Evolutionary conservation across 1,284 basidiomycete genomes (phyloP).

Genomic region (Chalciporus sp.): DNA sequence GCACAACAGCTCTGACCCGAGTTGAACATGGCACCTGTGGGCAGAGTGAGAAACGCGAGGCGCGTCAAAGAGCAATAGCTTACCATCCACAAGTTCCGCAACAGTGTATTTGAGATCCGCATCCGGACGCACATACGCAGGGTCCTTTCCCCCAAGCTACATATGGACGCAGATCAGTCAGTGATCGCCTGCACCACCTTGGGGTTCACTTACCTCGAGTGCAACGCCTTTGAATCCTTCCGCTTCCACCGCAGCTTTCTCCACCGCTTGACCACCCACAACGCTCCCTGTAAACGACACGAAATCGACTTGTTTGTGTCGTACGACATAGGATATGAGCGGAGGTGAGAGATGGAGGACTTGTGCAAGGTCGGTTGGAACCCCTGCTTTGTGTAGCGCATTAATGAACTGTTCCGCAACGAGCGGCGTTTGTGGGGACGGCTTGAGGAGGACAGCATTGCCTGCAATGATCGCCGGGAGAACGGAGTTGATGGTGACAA

Average conservation of each 20-base stretch:
- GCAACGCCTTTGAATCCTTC: conserved; percentile 80
- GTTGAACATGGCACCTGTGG: conserved; percentile 86
- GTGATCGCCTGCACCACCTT: too few species aligned
- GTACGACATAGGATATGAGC: conserved; percentile 65
- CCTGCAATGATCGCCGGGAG: conserved; percentile 88
- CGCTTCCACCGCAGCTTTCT: conserved; percentile 59
- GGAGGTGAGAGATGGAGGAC: conserved; percentile 78
- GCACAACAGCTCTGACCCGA: conserved; percentile 93
- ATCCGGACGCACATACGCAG: conserved; percentile 89
- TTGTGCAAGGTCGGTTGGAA: conserved; percentile 78
- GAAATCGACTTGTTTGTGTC: conserved; percentile 74
- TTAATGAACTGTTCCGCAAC: conserved; percentile 80
- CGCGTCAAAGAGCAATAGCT: too few species aligned
- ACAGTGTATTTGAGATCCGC: conserved; percentile 85
- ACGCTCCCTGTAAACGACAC: conserved; percentile 93
- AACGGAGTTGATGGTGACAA: conserved; percentile 87
- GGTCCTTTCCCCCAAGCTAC: conserved; percentile 94
- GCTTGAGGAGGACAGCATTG: conserved; percentile 90
- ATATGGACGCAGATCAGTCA: not conserved
- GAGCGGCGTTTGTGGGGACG: conserved; percentile 92
- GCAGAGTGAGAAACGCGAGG: too few species aligned
- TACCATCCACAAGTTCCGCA: conserved; percentile 86
- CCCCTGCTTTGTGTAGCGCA: conserved; percentile 72
- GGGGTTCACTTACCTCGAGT: conserved; percentile 55
- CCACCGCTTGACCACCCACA: conserved; percentile 62